These are phyloP conservation scores for Chrysosporium queenslandicum DNA, from an alignment of 2,329 filamentous ascomycete species.

Conservation along the genomic window DNA sequence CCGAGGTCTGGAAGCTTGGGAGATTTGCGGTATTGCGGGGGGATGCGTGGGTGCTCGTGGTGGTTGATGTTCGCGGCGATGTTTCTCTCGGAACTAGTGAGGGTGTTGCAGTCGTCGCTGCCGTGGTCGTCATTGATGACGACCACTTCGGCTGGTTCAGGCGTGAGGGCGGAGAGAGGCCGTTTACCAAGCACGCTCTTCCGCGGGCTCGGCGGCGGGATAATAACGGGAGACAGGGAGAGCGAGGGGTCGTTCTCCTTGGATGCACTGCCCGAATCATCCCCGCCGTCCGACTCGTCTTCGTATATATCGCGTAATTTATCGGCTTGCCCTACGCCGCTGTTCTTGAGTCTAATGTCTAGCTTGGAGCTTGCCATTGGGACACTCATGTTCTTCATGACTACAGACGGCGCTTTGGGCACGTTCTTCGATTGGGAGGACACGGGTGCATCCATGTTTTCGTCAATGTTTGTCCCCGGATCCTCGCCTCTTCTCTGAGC, in stretches of 20 bases:
- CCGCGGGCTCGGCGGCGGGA: conserved; percentile 28
- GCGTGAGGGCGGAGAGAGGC: conserved; percentile 35
- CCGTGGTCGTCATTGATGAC: conserved; percentile 25
- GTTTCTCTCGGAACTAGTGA: conserved; percentile 34
- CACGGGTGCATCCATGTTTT: conserved; percentile 19
- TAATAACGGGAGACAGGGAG: conserved; percentile 31
- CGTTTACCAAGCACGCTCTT: conserved; percentile 34
- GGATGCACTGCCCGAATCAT: conserved; percentile 29
- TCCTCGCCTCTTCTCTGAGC: conserved; percentile 49
- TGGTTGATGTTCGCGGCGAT: conserved; percentile 29
- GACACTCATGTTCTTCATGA: conserved; percentile 26
- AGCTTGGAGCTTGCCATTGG: conserved; percentile 10
- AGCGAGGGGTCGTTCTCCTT: conserved; percentile 43
- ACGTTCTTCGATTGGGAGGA: not conserved
- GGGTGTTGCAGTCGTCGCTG: conserved; percentile 18
- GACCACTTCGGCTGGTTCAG: conserved; percentile 27
- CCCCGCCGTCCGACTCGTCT: conserved; percentile 26
- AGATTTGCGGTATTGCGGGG: conserved; percentile 9
- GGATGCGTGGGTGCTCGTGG: not conserved
- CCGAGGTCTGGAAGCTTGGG: conserved; percentile 9
- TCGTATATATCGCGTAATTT: conserved; percentile 19
- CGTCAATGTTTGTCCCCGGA: conserved; percentile 19
- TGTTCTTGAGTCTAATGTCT: conserved; percentile 13
- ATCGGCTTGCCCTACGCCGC: conserved; percentile 1
- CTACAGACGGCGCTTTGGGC: conserved; percentile 18